Base-by-base conservation (phyloP, 31 red algal genomes). In the Asparagopsis taxiformis region DNA sequence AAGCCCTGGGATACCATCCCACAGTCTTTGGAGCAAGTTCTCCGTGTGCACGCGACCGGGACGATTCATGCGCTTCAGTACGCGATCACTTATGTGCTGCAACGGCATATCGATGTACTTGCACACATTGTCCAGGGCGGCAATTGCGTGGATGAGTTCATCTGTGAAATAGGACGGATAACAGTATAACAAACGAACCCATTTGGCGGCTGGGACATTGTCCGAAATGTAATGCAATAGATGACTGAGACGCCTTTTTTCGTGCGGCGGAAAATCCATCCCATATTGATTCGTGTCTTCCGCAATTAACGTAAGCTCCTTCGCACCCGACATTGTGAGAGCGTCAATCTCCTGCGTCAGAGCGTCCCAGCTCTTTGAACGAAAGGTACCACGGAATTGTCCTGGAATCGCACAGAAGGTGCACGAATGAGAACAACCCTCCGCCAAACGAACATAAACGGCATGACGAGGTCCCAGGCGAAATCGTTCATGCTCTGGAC, bases 51-150 rank as follows among this genome's bases (percentile, higher is more conserved):
- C 35, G 23, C 64, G 49, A 4, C 52, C 44, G 0, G 90, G 95
- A 43, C 95, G 77, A 60, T 83, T 90, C 95, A 98, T 98, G 32
- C 71, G 66, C 25, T 43, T 31, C 21, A 98, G 59, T 30, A 98
- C 70, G 16, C 36, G 52, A 51, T 94, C 87, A 59, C 63, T 80
- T 21, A 82, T 82, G 55, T 98, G 95, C 62, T 98, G 95, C 26
- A 98, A 59, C 20, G 95, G 95, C 36, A 98, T 98, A 50, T 98
- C 95, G n/a, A 98, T 79, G 53, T 94, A 98, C 50, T 86, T 86
- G 51, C 87, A 87, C 2, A 98, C 87, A 33, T 82, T 28, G 31
- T 84, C 70, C 19, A 76, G 56, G 2, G 88, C 53, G 19, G 91
- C 85, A 49, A 98, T 94, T n/a, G 91, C 87, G 11, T 61, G 46